Evolutionary conservation across 352 stramenopile species (phyloP), one percentile per base, ranked within the genome.

Genomic region (Phytophthora hybrid): DNA sequence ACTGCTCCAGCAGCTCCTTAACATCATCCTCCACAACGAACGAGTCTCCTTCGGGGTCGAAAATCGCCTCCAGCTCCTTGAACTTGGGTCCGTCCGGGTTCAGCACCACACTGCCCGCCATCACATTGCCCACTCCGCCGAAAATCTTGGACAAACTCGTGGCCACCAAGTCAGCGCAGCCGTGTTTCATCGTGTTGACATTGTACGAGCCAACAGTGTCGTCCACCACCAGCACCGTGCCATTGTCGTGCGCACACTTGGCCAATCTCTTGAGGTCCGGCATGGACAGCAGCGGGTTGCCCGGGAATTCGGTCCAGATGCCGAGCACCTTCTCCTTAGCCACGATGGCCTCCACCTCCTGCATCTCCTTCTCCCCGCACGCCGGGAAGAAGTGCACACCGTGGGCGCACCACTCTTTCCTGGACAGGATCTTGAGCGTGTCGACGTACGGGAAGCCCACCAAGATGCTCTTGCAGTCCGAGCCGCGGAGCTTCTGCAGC

Each of bases 111-210:
- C 90, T 98, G 18, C 96, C 96, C 23, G 78, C 95, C 84, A 98
- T 98, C n/a, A 94, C 87, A 69, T 97, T 95, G 47, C 93, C 89
- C 8, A 86, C 88, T 14, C 96, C 96, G 58, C 89, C 96, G 59
- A 98, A 98, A 58, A 98, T 91, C 80, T 99, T 99, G 31, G 94
- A 97, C 41, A 99, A 77, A 73, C 88, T 97, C 13, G 94, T 98
- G n/a, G 85, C 89, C 34, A 98, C 87, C 8, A 98, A 76, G 82
- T 98, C 96, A 0, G 93, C 94, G 21, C 77, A 74, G 18, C 73
- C 79, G 46, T 86, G 74, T 49, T 92, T 78, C 76, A 98, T 88
- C 26, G 96, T 73, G 69, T 98, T 95, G 11, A 98, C 78, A 71
- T 99, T 96, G 80, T 97, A 98, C 14, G 90, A 95, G 2, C 78